Percentiles rank a stretch among this genome's conserved stretches.
phyloP scores from a whole-genome alignment of 1,284 basidiomycete species.

The Hemileia vastatrix region DNA sequence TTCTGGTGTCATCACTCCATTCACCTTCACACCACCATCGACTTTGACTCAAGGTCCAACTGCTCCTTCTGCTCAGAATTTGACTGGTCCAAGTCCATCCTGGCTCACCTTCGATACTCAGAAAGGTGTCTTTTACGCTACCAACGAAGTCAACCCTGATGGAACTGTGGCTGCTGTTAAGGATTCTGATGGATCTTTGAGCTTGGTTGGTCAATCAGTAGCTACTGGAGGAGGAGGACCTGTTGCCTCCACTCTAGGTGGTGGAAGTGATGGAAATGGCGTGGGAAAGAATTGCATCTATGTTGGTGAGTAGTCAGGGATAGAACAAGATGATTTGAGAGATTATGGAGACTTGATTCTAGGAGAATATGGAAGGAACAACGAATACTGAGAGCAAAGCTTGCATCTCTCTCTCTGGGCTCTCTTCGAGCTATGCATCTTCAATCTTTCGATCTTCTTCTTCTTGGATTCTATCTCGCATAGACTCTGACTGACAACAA shows the following conservation, averaged over 20 bases:
- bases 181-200: background rate
- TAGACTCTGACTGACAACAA: too few species aligned
- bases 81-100: background rate
- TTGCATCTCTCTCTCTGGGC: too few species aligned
- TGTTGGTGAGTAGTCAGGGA: constrained; percentile 1
- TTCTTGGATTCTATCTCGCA: too few species aligned
- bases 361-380: too few species aligned
- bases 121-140: background rate
- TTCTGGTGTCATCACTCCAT: background rate
- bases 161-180: background rate
- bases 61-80: background rate
- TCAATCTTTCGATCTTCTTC: too few species aligned
- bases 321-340: too few species aligned
- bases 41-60: background rate
- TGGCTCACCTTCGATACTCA: background rate
- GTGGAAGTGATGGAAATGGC: constrained; percentile 1
- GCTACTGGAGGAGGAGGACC: constrained; percentile 9
- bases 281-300: constrained; percentile 7
- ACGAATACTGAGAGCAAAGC: too few species aligned
- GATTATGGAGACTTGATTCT: too few species aligned
- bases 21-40: background rate
- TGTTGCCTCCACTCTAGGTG: constrained; percentile 1
- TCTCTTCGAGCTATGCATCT: too few species aligned
- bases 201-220: background rate
- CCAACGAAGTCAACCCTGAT: background rate